Conservation (phyloP, 371 early-diverging fungal species). For the Fennellomyces sp. region DNA sequence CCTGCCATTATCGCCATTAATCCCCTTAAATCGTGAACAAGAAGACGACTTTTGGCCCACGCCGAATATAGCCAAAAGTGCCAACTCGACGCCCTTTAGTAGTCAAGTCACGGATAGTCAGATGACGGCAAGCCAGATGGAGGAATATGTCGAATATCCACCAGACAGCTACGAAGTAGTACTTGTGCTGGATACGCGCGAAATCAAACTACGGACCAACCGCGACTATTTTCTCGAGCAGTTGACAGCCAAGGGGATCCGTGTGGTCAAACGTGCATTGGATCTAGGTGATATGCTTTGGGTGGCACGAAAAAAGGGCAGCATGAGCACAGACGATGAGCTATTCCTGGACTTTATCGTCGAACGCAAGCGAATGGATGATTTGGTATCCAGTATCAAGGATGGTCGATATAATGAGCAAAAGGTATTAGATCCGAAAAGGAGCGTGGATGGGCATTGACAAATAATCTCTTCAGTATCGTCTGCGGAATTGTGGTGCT, state of each 20-base stretch:
- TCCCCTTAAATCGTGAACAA: constrained; percentile 21
- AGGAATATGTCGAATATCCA: neutral
- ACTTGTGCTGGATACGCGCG: constrained; percentile 84
- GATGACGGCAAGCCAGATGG: neutral
- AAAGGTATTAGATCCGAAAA: constrained; percentile 61
- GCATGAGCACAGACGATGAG: constrained; percentile 51
- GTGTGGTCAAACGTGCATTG: constrained; percentile 61
- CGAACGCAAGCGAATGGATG: constrained; percentile 95
- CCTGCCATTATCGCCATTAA: constrained; percentile 23
- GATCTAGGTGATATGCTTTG: constrained; percentile 90
- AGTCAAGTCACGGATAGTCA: neutral
- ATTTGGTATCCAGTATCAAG: constrained; percentile 88
- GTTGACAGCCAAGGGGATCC: constrained; percentile 61
- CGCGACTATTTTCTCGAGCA: constrained; percentile 73
- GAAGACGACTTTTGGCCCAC: constrained; percentile 27
- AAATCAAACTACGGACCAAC: constrained; percentile 69
- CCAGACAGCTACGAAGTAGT: constrained; percentile 75
- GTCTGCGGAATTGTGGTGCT: constrained; percentile 71
- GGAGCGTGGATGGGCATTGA: neutral
- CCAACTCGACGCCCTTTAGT: neutral
- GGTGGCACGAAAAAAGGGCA: constrained; percentile 70
- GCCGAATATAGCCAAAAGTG: neutral
- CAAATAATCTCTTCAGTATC: constrained; percentile 44
- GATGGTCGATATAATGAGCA: constrained; percentile 97
- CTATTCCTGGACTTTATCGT: constrained; percentile 84